Evolutionary conservation across 305 asterid genomes (phyloP), one percentile per base, ranked within the genome.

Genomic region (Fraxinus platypoda): DNA sequence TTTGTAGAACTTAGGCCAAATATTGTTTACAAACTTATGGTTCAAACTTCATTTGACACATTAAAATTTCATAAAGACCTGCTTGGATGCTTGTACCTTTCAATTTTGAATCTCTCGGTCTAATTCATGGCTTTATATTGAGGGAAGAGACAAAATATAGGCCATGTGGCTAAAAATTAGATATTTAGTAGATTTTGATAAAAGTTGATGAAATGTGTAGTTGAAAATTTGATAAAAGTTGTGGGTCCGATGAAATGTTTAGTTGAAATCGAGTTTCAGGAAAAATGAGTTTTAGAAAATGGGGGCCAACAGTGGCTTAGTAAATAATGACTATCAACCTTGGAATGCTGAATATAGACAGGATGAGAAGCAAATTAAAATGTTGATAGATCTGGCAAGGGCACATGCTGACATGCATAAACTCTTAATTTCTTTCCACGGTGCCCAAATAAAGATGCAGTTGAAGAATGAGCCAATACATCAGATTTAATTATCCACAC

Each of bases 401-500:
- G 6, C n/a, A 33, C 28, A 38, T n/a, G n/a, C n/a, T n/a, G n/a
- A n/a, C n/a, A n/a, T 59, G 30, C 74, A 30, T 28, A 73, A 9
- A 15, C 37, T 72, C 74, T 71, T 34, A 34, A 59, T 43, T 17
- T 49, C 64, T 73, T 78, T 83, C 54, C 57, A 62, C 2, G 4
- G 30, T 41, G 77, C 34, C 57, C 11, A 19, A 33, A 81, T 75
- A 43, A 66, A 64, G 77, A 82, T 68, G 41, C 5, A 43, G 57
- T 66, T 21, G 54, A 80, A 79, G 26, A 76, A 41, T 5, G 25
- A 79, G 76, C 49, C 77, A 79, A 43, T 49, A 68, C 4, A 70
- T 25, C 52, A 59, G 70, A 76, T 57, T 46, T 34, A 4, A 66
- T 26, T 54, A 80, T 68, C 64, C 1, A 70, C 37, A 43, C 59